A percentile compares a stretch with the other conserved stretches of the same genome.
phyloP scores from a whole-genome alignment of 495 filamentous ascomycete species.

The Glonium stellatum region DNA sequence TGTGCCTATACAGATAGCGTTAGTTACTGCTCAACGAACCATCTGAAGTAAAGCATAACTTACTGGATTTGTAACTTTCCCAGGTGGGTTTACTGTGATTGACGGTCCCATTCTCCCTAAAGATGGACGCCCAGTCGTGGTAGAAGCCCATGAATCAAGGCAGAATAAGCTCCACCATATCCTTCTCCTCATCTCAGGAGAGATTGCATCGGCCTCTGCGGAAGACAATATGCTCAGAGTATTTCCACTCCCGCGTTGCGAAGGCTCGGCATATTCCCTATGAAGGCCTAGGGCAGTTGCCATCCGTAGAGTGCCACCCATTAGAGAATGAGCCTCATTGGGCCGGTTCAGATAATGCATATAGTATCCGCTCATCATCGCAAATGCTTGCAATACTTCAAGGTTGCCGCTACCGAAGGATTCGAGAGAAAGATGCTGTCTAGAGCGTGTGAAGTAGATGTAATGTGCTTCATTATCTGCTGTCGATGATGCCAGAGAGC shows the following conservation, averaged over 20 bases:
- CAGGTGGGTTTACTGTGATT: conserved; percentile 65
- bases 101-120: conserved; percentile 67
- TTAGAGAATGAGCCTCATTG: conserved; percentile 63
- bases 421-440: conserved; percentile 61
- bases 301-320: conserved; percentile 64
- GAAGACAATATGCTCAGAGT: conserved; percentile 18
- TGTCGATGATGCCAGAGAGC: conserved; percentile 62
- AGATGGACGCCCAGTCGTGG: conserved; percentile 69
- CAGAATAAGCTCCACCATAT: conserved; percentile 80
- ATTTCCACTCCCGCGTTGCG: conserved; percentile 13
- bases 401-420: conserved; percentile 62
- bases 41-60: not conserved
- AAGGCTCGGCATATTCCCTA: conserved; percentile 55
- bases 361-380: conserved; percentile 69
- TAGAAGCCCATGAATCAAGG: conserved; percentile 72
- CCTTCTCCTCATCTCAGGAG: conserved; percentile 58
- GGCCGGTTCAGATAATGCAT: conserved; percentile 74
- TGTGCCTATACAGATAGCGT: conserved; percentile 7
- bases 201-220: conserved; percentile 27
- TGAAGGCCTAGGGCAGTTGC: conserved; percentile 67
- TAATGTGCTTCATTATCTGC: conserved; percentile 65
- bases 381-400: conserved; percentile 63
- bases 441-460: conserved; percentile 64
- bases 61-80: conserved; percentile 42
- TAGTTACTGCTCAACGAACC: conserved; percentile 12